These are phyloP conservation scores for Nakazawaea peltata DNA, from an alignment of 805 yeast species.

Conservation along the genomic window DNA sequence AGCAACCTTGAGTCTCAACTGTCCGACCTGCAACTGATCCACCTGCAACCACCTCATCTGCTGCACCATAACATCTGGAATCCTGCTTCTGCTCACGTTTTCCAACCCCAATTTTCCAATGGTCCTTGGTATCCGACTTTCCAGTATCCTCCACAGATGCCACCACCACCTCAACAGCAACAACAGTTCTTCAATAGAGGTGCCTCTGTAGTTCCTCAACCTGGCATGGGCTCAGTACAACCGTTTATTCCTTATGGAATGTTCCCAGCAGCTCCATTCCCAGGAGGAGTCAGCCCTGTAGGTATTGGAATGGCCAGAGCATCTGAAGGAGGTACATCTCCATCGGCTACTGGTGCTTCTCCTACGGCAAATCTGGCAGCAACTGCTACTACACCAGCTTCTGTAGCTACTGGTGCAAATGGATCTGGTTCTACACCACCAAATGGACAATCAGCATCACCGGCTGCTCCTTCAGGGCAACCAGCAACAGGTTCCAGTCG, in stretches of 20 bases:
- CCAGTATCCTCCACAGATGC: slow-evolving; percentile 6
- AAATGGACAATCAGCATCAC: neutral
- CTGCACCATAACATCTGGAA: slow-evolving; percentile 56
- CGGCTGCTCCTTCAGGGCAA: neutral
- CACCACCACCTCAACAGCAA: slow-evolving; percentile 6
- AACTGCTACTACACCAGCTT: no score
- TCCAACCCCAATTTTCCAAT: slow-evolving; percentile 32
- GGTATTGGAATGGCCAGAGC: no score
- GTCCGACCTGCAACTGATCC: slow-evolving; percentile 5
- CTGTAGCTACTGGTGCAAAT: no score
- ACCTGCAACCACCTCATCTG: slow-evolving; percentile 2
- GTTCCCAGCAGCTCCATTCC: slow-evolving; percentile 10
- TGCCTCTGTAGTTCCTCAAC: slow-evolving; percentile 15
- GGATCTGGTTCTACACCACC: no score
- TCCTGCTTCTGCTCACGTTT: slow-evolving; percentile 55
- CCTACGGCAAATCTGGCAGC: neutral
- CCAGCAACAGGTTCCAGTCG: neutral
- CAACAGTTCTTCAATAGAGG: neutral
- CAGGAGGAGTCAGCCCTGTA: no score
- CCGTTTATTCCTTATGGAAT: slow-evolving; percentile 33
- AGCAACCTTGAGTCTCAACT: slow-evolving; percentile 1
- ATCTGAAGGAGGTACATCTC: slow-evolving; percentile 6
- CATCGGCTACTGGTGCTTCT: no score
- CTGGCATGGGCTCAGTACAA: slow-evolving; percentile 41
- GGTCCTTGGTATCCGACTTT: neutral